These are phyloP conservation scores for Suillus placidus DNA, from an alignment of 768 basidiomycete genomes.

Conservation along the genomic window DNA sequence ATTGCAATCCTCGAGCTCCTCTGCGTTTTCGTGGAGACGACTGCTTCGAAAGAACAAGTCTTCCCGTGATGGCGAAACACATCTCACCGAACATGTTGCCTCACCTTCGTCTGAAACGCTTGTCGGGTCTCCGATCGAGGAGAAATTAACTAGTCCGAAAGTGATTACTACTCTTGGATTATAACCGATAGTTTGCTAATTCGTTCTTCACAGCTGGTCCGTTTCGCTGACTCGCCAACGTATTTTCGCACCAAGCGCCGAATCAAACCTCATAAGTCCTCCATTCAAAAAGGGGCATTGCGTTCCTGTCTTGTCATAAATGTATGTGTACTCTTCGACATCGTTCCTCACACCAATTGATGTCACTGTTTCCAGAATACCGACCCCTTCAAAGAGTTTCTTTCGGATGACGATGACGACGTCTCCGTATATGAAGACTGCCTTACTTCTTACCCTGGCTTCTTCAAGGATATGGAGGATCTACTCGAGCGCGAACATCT, in stretches of 20 bases:
- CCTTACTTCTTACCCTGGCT: slow-evolving; percentile 22
- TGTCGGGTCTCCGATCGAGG: slow-evolving; percentile 11
- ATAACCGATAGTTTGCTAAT: background rate
- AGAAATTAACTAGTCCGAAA: slow-evolving; percentile 19
- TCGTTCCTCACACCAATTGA: slow-evolving; percentile 6
- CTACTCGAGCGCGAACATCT: slow-evolving; percentile 19
- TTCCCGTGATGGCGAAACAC: background rate
- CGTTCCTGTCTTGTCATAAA: slow-evolving; percentile 34
- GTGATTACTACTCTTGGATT: slow-evolving; percentile 14
- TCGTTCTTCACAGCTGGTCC: slow-evolving; percentile 21
- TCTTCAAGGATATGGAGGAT: slow-evolving; percentile 22
- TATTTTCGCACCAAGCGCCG: slow-evolving; percentile 24
- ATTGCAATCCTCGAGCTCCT: slow-evolving; percentile 14
- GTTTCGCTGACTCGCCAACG: slow-evolving; percentile 31
- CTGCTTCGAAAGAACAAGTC: slow-evolving; percentile 1
- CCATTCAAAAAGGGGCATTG: slow-evolving; percentile 18
- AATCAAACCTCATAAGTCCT: slow-evolving; percentile 19
- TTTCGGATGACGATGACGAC: slow-evolving; percentile 19
- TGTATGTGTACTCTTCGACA: slow-evolving; percentile 17
- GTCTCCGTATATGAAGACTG: slow-evolving; percentile 34
- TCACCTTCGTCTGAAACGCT: slow-evolving; percentile 15
- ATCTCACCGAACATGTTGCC: background rate
- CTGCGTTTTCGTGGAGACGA: slow-evolving; percentile 25
- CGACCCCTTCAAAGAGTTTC: background rate
- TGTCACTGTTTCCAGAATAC: slow-evolving; percentile 18